Evolutionary conservation across 2,329 filamentous ascomycete species (phyloP).

Genomic region (Orbilia oligospora): DNA sequence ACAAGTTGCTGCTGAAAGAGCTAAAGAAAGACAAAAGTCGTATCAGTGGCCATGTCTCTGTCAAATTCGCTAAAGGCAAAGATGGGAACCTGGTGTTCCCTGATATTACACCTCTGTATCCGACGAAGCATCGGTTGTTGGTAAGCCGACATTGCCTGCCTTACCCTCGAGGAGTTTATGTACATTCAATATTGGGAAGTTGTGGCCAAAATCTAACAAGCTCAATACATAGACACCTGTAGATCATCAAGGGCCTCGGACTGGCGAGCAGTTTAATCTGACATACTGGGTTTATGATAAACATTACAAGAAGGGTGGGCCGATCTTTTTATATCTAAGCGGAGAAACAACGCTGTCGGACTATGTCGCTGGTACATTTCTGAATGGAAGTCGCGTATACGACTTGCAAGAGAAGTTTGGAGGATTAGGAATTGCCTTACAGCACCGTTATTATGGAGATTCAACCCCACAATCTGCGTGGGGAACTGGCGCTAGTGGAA

Average conservation of each 20-base stretch:
- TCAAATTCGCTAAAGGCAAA: background rate
- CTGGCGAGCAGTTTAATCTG: slow-evolving; percentile 61
- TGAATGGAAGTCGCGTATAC: slow-evolving; percentile 51
- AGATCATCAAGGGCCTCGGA: slow-evolving; percentile 11
- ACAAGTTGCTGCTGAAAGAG: background rate
- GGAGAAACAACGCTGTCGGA: slow-evolving; percentile 55
- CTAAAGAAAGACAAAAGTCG: background rate
- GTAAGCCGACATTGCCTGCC: background rate
- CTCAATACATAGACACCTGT: slow-evolving; percentile 27
- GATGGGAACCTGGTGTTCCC: background rate
- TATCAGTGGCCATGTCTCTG: slow-evolving; percentile 5
- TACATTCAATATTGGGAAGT: background rate
- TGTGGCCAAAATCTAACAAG: background rate
- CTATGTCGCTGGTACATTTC: slow-evolving; percentile 24
- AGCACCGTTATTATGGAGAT: slow-evolving; percentile 62
- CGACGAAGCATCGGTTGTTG: background rate
- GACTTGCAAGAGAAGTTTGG: slow-evolving; percentile 61
- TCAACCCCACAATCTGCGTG: slow-evolving; percentile 19
- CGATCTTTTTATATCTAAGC: slow-evolving; percentile 62
- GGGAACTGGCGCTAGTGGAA: slow-evolving; percentile 67
- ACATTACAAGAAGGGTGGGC: slow-evolving; percentile 62
- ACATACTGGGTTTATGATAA: slow-evolving; percentile 63
- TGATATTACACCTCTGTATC: background rate
- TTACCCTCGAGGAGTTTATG: background rate
- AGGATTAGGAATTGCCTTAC: slow-evolving; percentile 63